phyloP scores from a whole-genome alignment of 305 asterid species.

The Solanum hybrid region DNA sequence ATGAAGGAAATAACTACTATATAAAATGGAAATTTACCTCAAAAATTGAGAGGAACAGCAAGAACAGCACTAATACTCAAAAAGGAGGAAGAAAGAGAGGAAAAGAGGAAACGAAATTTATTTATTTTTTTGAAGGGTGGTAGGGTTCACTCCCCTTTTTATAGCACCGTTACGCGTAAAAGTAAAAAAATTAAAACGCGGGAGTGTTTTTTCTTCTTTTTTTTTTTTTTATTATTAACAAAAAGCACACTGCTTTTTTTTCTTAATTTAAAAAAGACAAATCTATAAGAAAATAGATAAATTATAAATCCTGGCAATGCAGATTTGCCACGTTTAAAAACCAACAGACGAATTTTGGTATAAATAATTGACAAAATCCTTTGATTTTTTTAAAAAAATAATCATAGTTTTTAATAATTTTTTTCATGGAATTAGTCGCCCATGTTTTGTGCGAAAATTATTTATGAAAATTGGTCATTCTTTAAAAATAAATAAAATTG shows the following conservation, averaged over 20 bases:
- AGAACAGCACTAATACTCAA: not conserved
- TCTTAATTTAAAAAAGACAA: not conserved
- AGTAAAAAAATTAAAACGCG: not conserved
- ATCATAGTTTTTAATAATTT: not conserved
- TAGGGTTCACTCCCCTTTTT: not conserved
- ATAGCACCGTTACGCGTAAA: not conserved
- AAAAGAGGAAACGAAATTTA: not conserved
- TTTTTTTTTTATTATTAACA: too few relatives aligned
- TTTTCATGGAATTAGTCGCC: not conserved
- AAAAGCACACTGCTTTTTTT: not conserved
- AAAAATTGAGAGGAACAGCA: not conserved
- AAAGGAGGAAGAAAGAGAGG: not conserved
- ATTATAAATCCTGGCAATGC: not conserved
- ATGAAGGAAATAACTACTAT: not conserved
- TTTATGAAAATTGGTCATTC: not conserved
- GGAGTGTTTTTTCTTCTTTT: not conserved
- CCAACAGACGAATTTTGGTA: not conserved
- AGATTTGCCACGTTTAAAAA: not conserved
- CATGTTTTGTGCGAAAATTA: not conserved
- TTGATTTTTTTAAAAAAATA: not conserved
- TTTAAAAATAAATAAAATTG: too few relatives aligned
- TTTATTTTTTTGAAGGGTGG: not conserved
- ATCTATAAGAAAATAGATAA: not conserved
- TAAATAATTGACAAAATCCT: too few relatives aligned
- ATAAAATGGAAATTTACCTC: not conserved